Evolutionary conservation across 352 stramenopile species (phyloP).

Genomic region (Phytopythium vexans): DNA sequence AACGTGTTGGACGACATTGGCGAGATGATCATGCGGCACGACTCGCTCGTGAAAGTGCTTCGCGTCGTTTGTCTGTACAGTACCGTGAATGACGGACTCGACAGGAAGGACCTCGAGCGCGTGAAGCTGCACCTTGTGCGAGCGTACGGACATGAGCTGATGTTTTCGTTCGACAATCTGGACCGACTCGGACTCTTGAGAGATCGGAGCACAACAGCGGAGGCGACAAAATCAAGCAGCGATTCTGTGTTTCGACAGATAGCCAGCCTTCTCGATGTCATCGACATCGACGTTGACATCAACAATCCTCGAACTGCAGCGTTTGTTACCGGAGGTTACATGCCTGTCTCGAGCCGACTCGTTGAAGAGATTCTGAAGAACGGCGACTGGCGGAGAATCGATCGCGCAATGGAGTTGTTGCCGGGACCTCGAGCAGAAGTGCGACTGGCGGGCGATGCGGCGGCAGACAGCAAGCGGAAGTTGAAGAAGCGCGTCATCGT

Average conservation of each 20-base stretch:
- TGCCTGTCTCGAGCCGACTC: constrained; percentile 60
- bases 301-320: constrained; percentile 48
- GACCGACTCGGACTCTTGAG: constrained; percentile 46
- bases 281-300: constrained; percentile 57
- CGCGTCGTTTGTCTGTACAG: constrained; percentile 66
- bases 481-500: constrained; percentile 57
- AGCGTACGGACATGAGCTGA: constrained; percentile 69
- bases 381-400: constrained; percentile 41
- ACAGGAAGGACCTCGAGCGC: constrained; percentile 22
- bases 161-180: constrained; percentile 71
- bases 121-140: constrained; percentile 61
- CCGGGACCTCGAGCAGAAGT: constrained; percentile 57
- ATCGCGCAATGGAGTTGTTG: constrained; percentile 45
- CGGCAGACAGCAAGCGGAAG: constrained; percentile 13
- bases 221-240: neutral
- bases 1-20: constrained; percentile 39
- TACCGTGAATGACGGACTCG: constrained; percentile 45
- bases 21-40: constrained; percentile 57
- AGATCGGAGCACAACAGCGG: constrained; percentile 11
- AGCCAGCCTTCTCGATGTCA: constrained; percentile 27
- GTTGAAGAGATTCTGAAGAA: constrained; percentile 64
- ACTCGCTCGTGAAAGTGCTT: constrained; percentile 47
- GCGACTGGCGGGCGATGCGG: constrained; percentile 14
- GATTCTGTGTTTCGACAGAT: constrained; percentile 27
- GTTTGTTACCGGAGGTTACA: constrained; percentile 75